Evolutionary conservation across 805 yeast species (phyloP).

Genomic region (Saccharomycopsis sp.): DNA sequence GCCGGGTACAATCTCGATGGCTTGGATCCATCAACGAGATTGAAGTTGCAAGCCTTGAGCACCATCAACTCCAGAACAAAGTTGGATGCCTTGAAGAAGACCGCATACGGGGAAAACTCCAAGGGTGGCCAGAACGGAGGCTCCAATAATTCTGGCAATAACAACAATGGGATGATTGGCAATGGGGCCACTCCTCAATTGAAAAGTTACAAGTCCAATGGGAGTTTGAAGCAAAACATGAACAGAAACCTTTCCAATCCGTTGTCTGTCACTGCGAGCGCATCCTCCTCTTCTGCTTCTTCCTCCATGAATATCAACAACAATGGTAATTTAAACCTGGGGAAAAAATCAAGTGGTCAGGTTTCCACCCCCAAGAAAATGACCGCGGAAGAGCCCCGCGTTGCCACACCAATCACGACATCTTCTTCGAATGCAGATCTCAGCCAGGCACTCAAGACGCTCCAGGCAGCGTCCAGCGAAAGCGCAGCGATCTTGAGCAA

Average conservation of each 20-base stretch:
- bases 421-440: slow-evolving; percentile 15
- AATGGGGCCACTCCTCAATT: not conserved
- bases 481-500: slow-evolving; percentile 6
- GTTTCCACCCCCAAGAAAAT: not conserved
- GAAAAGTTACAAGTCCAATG: slow-evolving; percentile 2
- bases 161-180: not conserved
- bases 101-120: slow-evolving; percentile 9
- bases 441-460: slow-evolving; percentile 16
- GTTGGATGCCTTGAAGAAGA: slow-evolving; percentile 31
- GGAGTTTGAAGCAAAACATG: slow-evolving; percentile 1
- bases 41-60: slow-evolving; percentile 57
- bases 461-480: slow-evolving; percentile 10
- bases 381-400: not conserved
- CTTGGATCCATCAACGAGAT: slow-evolving; percentile 29
- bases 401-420: slow-evolving; percentile 1
- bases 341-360: not conserved
- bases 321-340: not conserved
- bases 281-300: too few species aligned
- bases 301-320: too few species aligned
- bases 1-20: slow-evolving; percentile 19
- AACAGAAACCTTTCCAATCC: too few species aligned
- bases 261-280: not conserved
- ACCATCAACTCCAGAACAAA: slow-evolving; percentile 50
- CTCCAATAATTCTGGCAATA: too few species aligned
- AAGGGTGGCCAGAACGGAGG: not conserved